Evolutionary conservation across 176 grass and related monocot genomes (phyloP).

Genomic region (Musa acuminata): DNA sequence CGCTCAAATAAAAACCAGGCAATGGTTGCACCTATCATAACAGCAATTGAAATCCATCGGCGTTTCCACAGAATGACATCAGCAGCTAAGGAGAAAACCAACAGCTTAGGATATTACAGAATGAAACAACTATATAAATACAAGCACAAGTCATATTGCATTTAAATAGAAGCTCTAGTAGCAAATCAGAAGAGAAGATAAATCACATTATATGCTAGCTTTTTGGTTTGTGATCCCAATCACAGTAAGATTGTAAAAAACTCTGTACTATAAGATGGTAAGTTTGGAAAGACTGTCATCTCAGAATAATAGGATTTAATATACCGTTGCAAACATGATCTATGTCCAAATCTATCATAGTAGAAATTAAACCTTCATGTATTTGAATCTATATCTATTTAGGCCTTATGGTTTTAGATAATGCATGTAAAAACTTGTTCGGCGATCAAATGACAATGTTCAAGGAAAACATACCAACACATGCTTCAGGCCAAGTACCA

Average conservation of each 20-base stretch:
- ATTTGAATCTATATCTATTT: no score
- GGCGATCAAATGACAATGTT: no score
- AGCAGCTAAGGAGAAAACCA: conserved; percentile 44
- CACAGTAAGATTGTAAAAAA: no score
- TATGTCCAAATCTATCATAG: neutral
- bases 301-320: neutral
- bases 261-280: neutral
- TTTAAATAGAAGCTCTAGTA: neutral
- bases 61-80: conserved; percentile 92
- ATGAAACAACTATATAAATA: neutral
- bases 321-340: neutral
- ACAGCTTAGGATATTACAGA: conserved; percentile 1
- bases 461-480: no score
- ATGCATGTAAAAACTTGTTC: no score
- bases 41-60: conserved; percentile 38
- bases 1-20: conserved; percentile 87
- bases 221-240: no score
- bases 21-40: conserved; percentile 54
- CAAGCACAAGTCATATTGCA: conserved; percentile 5
- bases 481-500: neutral
- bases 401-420: no score
- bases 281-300: neutral
- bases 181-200: neutral
- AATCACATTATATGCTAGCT: neutral
- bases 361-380: no score